Evolutionary conservation across 352 stramenopile species (phyloP).

Genomic region (Phytophthora niederhauseri): DNA sequence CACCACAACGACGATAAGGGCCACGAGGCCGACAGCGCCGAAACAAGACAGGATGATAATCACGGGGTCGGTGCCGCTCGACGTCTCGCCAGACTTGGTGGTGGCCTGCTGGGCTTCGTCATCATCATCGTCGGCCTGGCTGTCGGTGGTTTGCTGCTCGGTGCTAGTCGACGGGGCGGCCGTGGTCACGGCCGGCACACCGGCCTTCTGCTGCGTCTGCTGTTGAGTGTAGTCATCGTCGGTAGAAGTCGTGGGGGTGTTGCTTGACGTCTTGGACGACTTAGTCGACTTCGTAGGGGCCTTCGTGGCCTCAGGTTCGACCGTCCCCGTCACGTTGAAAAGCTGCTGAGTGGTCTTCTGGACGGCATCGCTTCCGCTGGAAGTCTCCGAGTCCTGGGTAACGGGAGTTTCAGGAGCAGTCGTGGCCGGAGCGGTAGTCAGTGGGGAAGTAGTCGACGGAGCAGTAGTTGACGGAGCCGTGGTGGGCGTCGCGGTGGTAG

Average conservation of each 20-base stretch:
- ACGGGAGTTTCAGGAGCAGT: constrained; percentile 20
- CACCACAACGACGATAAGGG: constrained; percentile 34
- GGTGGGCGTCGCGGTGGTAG: constrained; percentile 20
- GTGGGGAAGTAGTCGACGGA: constrained; percentile 17
- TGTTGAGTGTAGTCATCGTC: constrained; percentile 21
- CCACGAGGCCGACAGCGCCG: constrained; percentile 30
- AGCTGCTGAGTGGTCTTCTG: constrained; percentile 7
- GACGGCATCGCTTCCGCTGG: constrained; percentile 16
- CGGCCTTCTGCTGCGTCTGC: constrained; percentile 19
- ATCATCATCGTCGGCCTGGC: constrained; percentile 2
- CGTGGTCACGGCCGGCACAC: constrained; percentile 2
- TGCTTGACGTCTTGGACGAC: constrained; percentile 1
- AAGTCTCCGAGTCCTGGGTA: constrained; percentile 20
- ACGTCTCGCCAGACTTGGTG: constrained; percentile 21
- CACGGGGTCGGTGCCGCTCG: constrained; percentile 27
- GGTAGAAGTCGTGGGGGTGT: not conserved
- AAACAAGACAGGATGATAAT: constrained; percentile 36
- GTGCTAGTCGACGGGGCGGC: constrained; percentile 13
- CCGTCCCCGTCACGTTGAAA: constrained; percentile 28
- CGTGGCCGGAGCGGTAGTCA: constrained; percentile 22
- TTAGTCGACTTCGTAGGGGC: constrained; percentile 18
- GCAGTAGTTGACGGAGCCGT: constrained; percentile 16
- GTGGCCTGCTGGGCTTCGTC: constrained; percentile 31
- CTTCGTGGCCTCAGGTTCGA: constrained; percentile 9
- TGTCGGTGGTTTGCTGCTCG: constrained; percentile 17